These are phyloP conservation scores for Thraustochytrium striatum DNA, from an alignment of 352 stramenopile species.

Conservation along the genomic window DNA sequence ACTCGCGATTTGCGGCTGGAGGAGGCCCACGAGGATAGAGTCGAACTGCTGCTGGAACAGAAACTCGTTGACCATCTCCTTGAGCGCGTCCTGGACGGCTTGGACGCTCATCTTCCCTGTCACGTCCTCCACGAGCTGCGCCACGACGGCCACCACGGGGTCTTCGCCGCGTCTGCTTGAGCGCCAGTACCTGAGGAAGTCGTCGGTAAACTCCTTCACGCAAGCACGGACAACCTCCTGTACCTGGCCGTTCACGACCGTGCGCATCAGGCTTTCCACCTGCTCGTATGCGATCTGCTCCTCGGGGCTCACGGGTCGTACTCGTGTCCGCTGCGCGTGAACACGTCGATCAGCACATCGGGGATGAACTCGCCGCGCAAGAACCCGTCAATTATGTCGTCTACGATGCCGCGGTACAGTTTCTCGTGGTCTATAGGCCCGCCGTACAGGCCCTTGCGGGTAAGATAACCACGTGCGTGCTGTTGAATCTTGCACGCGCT, in stretches of 20 bases:
- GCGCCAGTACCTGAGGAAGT: background rate
- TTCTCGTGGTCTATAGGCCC: background rate
- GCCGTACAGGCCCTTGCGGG: background rate
- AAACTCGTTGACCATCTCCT: conserved; percentile 41
- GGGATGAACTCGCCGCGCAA: conserved; percentile 44
- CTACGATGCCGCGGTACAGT: background rate
- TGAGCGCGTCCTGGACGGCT: conserved; percentile 1
- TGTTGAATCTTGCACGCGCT: conserved; percentile 30
- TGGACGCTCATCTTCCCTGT: background rate
- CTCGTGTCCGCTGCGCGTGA: conserved; percentile 15
- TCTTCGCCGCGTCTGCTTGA: background rate
- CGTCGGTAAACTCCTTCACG: conserved; percentile 35
- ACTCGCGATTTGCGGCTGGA: background rate
- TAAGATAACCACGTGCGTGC: conserved; percentile 1
- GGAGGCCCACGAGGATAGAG: background rate
- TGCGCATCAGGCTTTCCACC: conserved; percentile 3
- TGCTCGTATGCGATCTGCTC: conserved; percentile 4
- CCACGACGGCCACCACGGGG: background rate
- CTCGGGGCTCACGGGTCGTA: conserved; percentile 37
- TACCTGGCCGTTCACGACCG: background rate
- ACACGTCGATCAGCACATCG: conserved; percentile 41
- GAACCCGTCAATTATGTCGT: conserved; percentile 25
- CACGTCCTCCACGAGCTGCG: background rate
- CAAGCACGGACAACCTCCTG: background rate
- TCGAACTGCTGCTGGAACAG: conserved; percentile 47